Evolutionary conservation across 495 filamentous ascomycete genomes (phyloP), one percentile per base, ranked within the genome.

Genomic region (Trichoderma virens): DNA sequence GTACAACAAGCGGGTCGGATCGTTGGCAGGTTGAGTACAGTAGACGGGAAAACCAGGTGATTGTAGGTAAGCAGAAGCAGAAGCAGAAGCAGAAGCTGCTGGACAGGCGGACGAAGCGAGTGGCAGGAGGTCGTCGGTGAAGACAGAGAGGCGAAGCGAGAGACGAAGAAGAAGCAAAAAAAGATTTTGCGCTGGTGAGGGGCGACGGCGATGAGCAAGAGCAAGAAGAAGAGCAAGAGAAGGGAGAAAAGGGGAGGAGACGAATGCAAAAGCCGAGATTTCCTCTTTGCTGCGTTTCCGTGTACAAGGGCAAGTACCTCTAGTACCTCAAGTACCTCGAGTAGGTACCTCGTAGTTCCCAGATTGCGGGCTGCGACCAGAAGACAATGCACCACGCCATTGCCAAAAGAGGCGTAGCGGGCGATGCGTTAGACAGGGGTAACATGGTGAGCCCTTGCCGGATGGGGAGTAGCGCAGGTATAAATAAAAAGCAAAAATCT

Each of bases 1-100:
- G 51, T 56, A 56, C 51, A 28, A 56, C 51, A 30, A 56, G 51
- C 51, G 51, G 51, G 51, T 56, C 51, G 51, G 51, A 56, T 56
- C 25, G 51, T 7, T 56, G 51, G 51, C 51, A 16, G 43, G 20
- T 47, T n/a, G n/a, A n/a, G n/a, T n/a, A n/a, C n/a, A n/a, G n/a
- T n/a, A 8, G 43, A 23, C 43, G 51, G 51, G 51, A 56, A 31
- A 56, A 56, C 30, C 51, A 56, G 20, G n/a, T n/a, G n/a, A n/a
- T n/a, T n/a, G n/a, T n/a, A n/a, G n/a, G n/a, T n/a, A n/a, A 56
- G 3, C 25, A 56, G 13, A 28, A 27, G 23, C 51, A 30, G 20
- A 27, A 27, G 51, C 27, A 6, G 25, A 28, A 30, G n/a, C 13
- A 45, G 41, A 16, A 20, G n/a, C 14, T 5, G 41, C 41, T 5